Evolutionary conservation across 1,284 basidiomycete genomes (phyloP), one percentile per base, ranked within the genome.

Genomic region (Malassezia japonica): DNA sequence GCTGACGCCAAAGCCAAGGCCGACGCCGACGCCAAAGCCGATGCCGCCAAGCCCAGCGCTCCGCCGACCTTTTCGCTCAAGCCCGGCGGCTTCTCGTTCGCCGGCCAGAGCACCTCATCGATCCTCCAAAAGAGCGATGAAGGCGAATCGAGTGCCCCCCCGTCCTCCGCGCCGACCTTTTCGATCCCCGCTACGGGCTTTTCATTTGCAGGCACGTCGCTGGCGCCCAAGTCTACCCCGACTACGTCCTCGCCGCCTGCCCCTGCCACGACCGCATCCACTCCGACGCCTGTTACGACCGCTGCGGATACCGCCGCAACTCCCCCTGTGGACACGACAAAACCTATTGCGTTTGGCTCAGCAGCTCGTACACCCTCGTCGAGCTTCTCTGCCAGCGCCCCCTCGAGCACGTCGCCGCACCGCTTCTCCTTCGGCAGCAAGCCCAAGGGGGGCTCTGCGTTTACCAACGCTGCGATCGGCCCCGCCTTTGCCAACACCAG

Each of bases 391-490:
- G 21, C 15, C 35, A 29, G 21, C 24, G 15, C 29, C 13, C 7
- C 24, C 31, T 20, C 42, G 21, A 32, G 16, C n/a, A 15, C 29
- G 15, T 44, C 43, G 27, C 50, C 50, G 20, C 49, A 53, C 43
- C 49, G 50, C 21, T 56, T 53, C 36, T 42, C 41, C 6, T 50
- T 56, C 29, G 51, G 51, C 9, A 47, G 48, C 25, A 42, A 23
- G 35, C 24, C 18, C 2, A 45, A 33, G 23, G 49, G 34, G 8
- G 37, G n/a, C 12, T 16, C 42, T 6, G 7, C 50, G 3, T 55
- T 52, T 23, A 50, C 48, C 28, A 55, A 55, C 16, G 21, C 36
- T 2, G 49, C 54, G 2, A 44, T 53, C 32, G 50, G 49, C 3
- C 49, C 54, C 0, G 21, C 54, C 7, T 56, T 56, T 29, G 47